Percentiles rank a stretch among this genome's conserved stretches.
These are phyloP conservation scores for Amauroascus verrucosus DNA, from an alignment of 2,329 filamentous ascomycete genomes.

Conservation along the genomic window DNA sequence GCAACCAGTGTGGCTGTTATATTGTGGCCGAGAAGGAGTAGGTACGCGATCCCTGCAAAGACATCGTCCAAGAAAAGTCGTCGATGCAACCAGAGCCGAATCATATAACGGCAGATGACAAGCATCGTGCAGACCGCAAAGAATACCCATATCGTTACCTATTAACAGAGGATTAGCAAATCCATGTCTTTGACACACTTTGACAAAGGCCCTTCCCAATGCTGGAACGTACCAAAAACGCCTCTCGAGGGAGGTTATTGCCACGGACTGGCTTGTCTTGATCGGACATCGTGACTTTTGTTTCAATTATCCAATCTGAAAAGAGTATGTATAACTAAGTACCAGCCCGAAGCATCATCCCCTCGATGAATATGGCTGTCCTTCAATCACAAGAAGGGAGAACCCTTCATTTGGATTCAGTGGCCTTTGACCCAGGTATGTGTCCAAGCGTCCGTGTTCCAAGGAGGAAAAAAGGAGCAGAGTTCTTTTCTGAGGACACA, in stretches of 20 bases:
- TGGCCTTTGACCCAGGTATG: not conserved
- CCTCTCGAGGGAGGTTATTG: constrained; percentile 5
- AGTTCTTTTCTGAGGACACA: not conserved
- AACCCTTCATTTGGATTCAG: not conserved
- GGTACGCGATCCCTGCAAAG: constrained; percentile 8
- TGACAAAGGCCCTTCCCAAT: not conserved
- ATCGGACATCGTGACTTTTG: constrained; percentile 1
- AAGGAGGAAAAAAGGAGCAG: too few relatives aligned
- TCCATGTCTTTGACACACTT: not conserved
- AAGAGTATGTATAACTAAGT: too few relatives aligned
- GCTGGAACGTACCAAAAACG: constrained; percentile 6
- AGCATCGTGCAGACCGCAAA: constrained; percentile 12
- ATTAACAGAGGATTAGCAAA: not conserved
- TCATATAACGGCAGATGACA: constrained; percentile 7
- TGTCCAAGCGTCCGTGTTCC: not conserved
- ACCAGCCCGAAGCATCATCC: not conserved
- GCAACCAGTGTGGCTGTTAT: constrained; percentile 6
- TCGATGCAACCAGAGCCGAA: constrained; percentile 14
- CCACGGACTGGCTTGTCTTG: constrained; percentile 9
- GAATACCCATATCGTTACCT: constrained; percentile 12
- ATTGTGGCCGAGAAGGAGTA: constrained; percentile 11
- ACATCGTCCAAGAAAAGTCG: constrained; percentile 14
- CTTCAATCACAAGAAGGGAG: not conserved
- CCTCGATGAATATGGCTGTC: not conserved
- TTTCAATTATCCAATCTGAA: not conserved